Base-by-base conservation (phyloP, 164 flowering plant genomes). In the Berberis thunbergii region DNA sequence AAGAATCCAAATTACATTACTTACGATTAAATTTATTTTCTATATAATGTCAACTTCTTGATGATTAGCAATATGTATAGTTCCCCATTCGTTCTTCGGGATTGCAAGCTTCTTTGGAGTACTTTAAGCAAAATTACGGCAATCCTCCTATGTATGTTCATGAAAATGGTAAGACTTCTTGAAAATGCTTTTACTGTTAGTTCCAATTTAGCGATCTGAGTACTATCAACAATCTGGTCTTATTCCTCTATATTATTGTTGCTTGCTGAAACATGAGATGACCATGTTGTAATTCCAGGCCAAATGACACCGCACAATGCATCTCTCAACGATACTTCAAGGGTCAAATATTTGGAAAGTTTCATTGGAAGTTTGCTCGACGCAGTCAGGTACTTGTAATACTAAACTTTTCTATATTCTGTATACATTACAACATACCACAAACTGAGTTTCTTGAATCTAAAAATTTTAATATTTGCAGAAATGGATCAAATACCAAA, bases 61-160 rank as follows among this genome's bases (percentile, higher is more conserved):
- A 26, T 26, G 26, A 26, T 56, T 38, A 26, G 7, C 43, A 41
- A 38, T 71, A 26, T 26, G 0, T 26, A 26, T 67, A 79, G 84
- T 55, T 65, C 7, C 81, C 82, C 0, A 38, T 73, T 49, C 9
- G 2, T 6, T 72, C 84, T 0, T 62, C 61, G 73, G 83, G 80
- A 45, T 54, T 84, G 68, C 66, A 65, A 70, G n/a, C 12, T 55
- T 54, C 69, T 41, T 70, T 87, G 50, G 83, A 82, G 74, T 79
- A 84, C 52, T 57, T 87, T 60, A 80, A 84, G 74, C 69, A 75
- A 64, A 69, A 60, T 55, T 87, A 87, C 66, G 88, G 84, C 55
- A 87, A 87, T 67, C 90, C 85, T 57, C 81, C 78, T 0, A 60
- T 76, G 41, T 74, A 57, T 54, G 70, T 79, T 44, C 80, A 76